Conservation (phyloP, 163 green algal genomes). For the Coccomyxa subellipsoidea region DNA sequence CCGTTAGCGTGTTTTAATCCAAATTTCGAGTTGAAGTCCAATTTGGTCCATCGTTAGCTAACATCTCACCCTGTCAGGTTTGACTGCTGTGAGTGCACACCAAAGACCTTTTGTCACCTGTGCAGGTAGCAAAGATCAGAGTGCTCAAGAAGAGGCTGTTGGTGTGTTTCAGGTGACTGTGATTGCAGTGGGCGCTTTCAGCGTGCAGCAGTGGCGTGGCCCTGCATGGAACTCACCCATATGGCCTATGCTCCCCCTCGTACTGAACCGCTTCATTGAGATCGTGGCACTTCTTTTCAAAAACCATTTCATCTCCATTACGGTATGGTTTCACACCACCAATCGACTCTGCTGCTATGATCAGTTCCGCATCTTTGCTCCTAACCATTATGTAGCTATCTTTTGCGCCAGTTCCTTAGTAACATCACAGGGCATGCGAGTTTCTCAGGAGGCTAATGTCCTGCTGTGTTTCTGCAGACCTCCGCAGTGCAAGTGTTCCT, state of each 20-base stretch:
- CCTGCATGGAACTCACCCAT: conserved; percentile 1
- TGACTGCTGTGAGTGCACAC: too few relatives aligned
- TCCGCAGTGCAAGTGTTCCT: conserved; percentile 7
- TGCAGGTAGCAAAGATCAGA: neutral
- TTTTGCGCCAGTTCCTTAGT: neutral
- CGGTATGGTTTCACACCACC: neutral
- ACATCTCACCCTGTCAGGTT: too few relatives aligned
- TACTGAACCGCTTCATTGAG: conserved; percentile 1
- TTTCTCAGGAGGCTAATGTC: neutral
- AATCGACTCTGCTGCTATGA: neutral
- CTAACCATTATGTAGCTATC: neutral
- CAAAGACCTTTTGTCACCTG: too few relatives aligned
- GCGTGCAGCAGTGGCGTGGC: neutral
- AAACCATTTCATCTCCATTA: neutral
- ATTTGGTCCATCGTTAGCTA: too few relatives aligned
- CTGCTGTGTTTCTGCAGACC: neutral
- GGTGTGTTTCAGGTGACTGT: neutral
- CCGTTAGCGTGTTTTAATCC: too few relatives aligned
- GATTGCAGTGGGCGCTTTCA: neutral
- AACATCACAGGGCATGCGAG: too few relatives aligned
- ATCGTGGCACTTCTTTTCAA: neutral
- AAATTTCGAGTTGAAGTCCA: too few relatives aligned
- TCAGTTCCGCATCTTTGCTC: neutral
- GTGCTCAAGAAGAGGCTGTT: too few relatives aligned
- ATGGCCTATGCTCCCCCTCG: neutral